A percentile compares a stretch with the other conserved stretches of the same genome.
These are phyloP conservation scores for Rhodofomes roseus DNA, from an alignment of 1,284 basidiomycete species.

Conservation along the genomic window DNA sequence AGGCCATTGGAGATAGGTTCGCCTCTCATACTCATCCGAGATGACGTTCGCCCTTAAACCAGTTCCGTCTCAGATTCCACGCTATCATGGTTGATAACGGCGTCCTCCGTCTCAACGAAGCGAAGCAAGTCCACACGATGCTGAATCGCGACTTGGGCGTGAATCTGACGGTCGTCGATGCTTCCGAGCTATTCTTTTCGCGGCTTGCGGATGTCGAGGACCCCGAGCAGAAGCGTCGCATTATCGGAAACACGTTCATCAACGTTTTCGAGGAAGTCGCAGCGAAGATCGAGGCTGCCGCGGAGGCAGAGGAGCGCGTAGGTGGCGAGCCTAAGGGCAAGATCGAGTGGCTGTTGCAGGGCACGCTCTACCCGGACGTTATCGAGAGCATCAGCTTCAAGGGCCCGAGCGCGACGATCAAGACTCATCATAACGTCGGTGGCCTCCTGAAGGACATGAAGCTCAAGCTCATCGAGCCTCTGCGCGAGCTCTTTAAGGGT, in stretches of 20 bases:
- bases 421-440: slow-evolving; percentile 99
- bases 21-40: slow-evolving; percentile 5
- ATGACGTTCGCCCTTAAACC: neutral
- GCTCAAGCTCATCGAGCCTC: slow-evolving; percentile 96
- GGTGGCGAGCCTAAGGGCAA: slow-evolving; percentile 78
- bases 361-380: slow-evolving; percentile 99
- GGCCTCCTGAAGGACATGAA: slow-evolving; percentile 98
- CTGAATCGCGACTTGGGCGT: slow-evolving; percentile 92
- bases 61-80: slow-evolving; percentile 70
- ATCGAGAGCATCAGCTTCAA: slow-evolving; percentile 99
- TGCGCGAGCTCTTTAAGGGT: slow-evolving; percentile 99
- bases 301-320: slow-evolving; percentile 68
- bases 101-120: slow-evolving; percentile 91
- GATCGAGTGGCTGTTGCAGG: slow-evolving; percentile 96
- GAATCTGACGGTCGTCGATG: slow-evolving; percentile 94
- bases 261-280: slow-evolving; percentile 96
- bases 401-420: slow-evolving; percentile 98
- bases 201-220: slow-evolving; percentile 90
- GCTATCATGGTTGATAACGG: slow-evolving; percentile 99
- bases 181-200: slow-evolving; percentile 91
- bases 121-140: slow-evolving; percentile 93
- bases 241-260: slow-evolving; percentile 99
- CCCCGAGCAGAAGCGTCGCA: slow-evolving; percentile 96
- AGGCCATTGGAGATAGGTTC: slow-evolving; percentile 95
- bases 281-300: slow-evolving; percentile 83